phyloP scores from a whole-genome alignment of 345 rosid species.

The sweet orange (Citrus sinensis) region DVS_A1.0 CM039162.1:25815001-25815500 shows the following conservation, averaged over 20 bases:
- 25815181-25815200: neutral
- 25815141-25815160: slow-evolving; percentile 83
- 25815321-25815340: slow-evolving; percentile 36
- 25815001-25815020: neutral
- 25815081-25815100: slow-evolving; percentile 62
- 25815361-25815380: too few species aligned
- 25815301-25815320: slow-evolving; percentile 51
- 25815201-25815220: too few species aligned
- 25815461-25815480: slow-evolving; percentile 78
- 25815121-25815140: slow-evolving; percentile 41
- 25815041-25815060: neutral
- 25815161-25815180: slow-evolving; percentile 84
- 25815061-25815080: slow-evolving; percentile 48
- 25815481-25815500: slow-evolving; percentile 24
- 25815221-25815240: neutral
- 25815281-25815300: slow-evolving; percentile 52
- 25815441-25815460: slow-evolving; percentile 83
- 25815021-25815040: neutral
- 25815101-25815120: slow-evolving; percentile 55
- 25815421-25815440: slow-evolving; percentile 47
- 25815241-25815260: slow-evolving; percentile 5
- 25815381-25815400: neutral
- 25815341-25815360: neutral
- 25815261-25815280: slow-evolving; percentile 75
- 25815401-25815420: neutral